Conservation (phyloP, 306 rosid species). For the Coriaria nepalensis region DNA sequence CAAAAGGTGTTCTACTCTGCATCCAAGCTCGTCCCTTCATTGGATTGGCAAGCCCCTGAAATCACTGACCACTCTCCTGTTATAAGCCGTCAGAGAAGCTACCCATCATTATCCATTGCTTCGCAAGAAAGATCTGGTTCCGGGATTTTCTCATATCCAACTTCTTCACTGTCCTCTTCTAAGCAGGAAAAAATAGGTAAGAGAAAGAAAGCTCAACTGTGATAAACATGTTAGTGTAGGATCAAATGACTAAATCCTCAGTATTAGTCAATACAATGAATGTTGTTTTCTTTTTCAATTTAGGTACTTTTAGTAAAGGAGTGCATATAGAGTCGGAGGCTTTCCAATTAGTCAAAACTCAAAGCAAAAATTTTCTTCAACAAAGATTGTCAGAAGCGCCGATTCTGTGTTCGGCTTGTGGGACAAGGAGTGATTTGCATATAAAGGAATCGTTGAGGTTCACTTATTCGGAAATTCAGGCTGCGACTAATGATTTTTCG, state of each 20-base stretch:
- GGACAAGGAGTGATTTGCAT: constrained; percentile 43
- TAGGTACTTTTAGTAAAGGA: constrained; percentile 25
- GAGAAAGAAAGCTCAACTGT: neutral
- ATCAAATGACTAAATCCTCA: no score
- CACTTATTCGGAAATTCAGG: constrained; percentile 40
- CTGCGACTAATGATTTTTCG: constrained; percentile 54
- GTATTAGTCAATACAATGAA: no score
- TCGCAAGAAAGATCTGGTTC: constrained; percentile 21
- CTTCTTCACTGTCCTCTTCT: constrained; percentile 23
- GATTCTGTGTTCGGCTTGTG: constrained; percentile 61
- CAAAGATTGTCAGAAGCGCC: constrained; percentile 39
- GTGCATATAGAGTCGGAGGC: constrained; percentile 14
- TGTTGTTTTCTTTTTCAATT: no score
- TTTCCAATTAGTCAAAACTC: constrained; percentile 29
- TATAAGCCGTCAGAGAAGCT: constrained; percentile 16
- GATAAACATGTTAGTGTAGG: neutral
- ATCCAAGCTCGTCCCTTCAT: constrained; percentile 37
- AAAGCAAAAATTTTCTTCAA: constrained; percentile 16
- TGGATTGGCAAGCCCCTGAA: constrained; percentile 14
- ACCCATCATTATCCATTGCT: constrained; percentile 10
- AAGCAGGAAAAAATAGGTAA: constrained; percentile 47
- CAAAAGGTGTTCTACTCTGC: constrained; percentile 28
- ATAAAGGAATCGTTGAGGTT: constrained; percentile 49
- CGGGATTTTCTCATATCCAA: constrained; percentile 15
- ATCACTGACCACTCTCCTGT: constrained; percentile 25